These are phyloP conservation scores for Oryza punctata DNA, from an alignment of 176 grass and related monocot genomes.

Conservation along the genomic window DNA sequence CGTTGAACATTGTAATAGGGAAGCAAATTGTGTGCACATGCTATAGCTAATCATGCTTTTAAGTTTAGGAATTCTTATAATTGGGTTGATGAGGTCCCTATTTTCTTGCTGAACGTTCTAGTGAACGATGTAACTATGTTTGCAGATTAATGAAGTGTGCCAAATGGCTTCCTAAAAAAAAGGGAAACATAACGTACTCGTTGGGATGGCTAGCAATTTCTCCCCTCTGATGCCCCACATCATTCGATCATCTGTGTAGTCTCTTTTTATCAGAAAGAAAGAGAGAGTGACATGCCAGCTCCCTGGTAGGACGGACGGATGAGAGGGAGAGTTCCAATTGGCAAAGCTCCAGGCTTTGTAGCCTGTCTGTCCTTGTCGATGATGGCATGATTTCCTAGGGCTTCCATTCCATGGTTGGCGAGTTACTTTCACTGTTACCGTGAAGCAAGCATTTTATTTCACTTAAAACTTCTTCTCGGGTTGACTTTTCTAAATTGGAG, in stretches of 20 bases:
- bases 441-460: background rate
- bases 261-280: conserved; percentile 1
- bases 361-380: conserved; percentile 1
- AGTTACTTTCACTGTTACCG: background rate
- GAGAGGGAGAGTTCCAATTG: conserved; percentile 31
- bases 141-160: no score
- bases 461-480: background rate
- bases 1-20: no score
- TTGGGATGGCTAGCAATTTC: background rate
- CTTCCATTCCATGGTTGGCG: background rate
- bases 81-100: no score
- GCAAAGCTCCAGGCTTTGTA: background rate
- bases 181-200: background rate
- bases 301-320: background rate
- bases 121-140: no score
- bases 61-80: no score
- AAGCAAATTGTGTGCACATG: no score
- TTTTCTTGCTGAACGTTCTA: no score
- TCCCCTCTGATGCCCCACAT: background rate
- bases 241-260: background rate
- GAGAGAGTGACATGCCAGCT: conserved; percentile 36
- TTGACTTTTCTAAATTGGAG: background rate
- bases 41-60: no score
- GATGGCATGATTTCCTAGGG: background rate
- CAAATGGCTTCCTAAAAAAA: no score